Base-by-base conservation (phyloP, 768 basidiomycete genomes). In the Suillus paluster region DNA sequence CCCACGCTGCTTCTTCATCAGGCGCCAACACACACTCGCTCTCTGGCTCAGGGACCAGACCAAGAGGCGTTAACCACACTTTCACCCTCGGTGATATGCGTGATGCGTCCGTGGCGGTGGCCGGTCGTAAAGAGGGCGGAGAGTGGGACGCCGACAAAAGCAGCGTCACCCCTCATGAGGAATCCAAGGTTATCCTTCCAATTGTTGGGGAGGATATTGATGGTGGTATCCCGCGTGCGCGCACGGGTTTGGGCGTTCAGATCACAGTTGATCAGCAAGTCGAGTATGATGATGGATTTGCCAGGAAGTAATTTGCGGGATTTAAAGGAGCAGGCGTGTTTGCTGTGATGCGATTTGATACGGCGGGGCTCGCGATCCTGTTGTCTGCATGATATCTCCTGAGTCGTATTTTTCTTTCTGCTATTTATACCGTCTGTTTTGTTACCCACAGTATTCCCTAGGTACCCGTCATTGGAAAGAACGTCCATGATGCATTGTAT, bases 181-280 rank as follows among this genome's bases (percentile, higher is more conserved):
- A 77, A 17, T 73, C 72, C 58, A 78, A 81, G 66, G 74, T 75
- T 1, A 65, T 68, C 3, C 67, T 78, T 23, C 71, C 79, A 27
- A 77, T 77, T n/a, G 71, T 69, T 2, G 62, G 68, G 27, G 75
- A 73, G n/a, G 68, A 70, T 27, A 62, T 56, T 25, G 70, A 74
- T 7, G 63, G 67, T 1, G 70, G 66, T 41, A 66, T 38, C 38
- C 41, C 30, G 33, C 36, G 58, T 57, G 64, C 5, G 61, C 61
- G 11, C 66, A 70, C 33, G 63, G 68, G 0, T 66, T 68, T 71
- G 44, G 86, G 85, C n/a, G 84, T 87, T 39, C 86, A 85, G 66
- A 78, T 87, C 60, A 86, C 85, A 1, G 80, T 87, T 58, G 81
- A 87, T 62, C 73, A 81, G 44, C 81, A 87, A 66, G 77, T 86